phyloP scores from a whole-genome alignment of 2,329 filamentous ascomycete species.

The Paraconiothyrium sp. region DNA sequence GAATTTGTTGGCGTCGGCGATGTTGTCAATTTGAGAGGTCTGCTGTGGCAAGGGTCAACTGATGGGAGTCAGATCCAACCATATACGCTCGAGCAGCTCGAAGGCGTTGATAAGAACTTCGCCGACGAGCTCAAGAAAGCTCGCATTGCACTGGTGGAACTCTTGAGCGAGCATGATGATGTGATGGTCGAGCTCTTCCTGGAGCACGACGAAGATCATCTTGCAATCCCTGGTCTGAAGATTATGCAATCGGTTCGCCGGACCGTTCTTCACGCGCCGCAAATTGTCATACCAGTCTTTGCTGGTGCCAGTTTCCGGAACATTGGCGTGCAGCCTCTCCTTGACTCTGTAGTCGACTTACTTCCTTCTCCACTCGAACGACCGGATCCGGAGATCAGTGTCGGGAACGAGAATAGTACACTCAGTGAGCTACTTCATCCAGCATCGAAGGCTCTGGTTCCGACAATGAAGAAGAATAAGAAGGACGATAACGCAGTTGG shows the following conservation, averaged over 20 bases:
- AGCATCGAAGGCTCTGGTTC: conserved; percentile 33
- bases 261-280: conserved; percentile 73
- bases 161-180: conserved; percentile 89
- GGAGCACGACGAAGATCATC: conserved; percentile 76
- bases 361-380: conserved; percentile 84
- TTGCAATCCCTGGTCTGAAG: conserved; percentile 70
- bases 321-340: conserved; percentile 89
- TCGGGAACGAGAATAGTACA: conserved; percentile 67
- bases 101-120: conserved; percentile 59
- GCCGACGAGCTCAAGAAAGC: conserved; percentile 77
- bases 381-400: conserved; percentile 79
- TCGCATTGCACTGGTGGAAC: conserved; percentile 79
- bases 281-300: conserved; percentile 84
- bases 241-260: conserved; percentile 79
- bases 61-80: conserved; percentile 71
- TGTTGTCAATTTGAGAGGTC: conserved; percentile 76
- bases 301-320: conserved; percentile 93
- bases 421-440: conserved; percentile 59
- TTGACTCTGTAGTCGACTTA: conserved; percentile 88
- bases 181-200: conserved; percentile 85
- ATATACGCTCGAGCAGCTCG: conserved; percentile 64
- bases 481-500: conserved; percentile 21
- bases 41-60: conserved; percentile 75
- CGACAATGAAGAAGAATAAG: conserved; percentile 27
- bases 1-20: conserved; percentile 86